Percentiles rank a stretch among this genome's conserved stretches.
These are phyloP conservation scores for Ascomycota sp. DNA, from an alignment of 2,329 filamentous ascomycete genomes.

Conservation along the genomic window DNA sequence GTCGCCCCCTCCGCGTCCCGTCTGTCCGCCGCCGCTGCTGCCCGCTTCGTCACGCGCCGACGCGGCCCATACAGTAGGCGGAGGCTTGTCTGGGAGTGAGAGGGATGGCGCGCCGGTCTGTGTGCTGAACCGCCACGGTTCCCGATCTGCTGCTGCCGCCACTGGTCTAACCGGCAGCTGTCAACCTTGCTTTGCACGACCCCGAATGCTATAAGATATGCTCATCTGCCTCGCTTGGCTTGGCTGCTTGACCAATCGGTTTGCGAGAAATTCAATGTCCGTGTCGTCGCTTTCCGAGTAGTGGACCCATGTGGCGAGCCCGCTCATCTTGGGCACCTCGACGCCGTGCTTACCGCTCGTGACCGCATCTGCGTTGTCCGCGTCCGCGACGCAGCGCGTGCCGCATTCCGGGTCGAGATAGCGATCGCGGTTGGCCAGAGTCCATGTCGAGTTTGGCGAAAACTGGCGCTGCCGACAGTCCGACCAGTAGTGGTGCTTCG, in stretches of 20 bases:
- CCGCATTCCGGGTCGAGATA: constrained; percentile 27
- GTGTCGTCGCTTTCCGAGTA: constrained; percentile 27
- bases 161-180: no score
- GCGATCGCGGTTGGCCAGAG: constrained; percentile 22
- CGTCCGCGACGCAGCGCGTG: constrained; percentile 17
- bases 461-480: constrained; percentile 23
- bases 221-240: constrained; percentile 15
- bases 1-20: no score
- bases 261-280: constrained; percentile 21
- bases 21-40: no score
- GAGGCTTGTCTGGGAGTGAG: neutral
- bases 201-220: constrained; percentile 20
- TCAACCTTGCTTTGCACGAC: no score
- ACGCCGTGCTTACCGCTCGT: constrained; percentile 6
- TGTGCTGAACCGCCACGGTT: constrained; percentile 8
- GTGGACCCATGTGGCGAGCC: constrained; percentile 18
- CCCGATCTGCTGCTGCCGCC: no score
- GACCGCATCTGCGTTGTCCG: constrained; percentile 6
- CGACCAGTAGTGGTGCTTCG: constrained; percentile 30
- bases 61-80: no score
- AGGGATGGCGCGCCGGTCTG: neutral
- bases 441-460: constrained; percentile 27
- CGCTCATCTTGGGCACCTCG: constrained; percentile 14
- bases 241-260: constrained; percentile 12
- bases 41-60: no score